A percentile compares a stretch with the other conserved stretches of the same genome.
Conservation (phyloP, 2,329 filamentous ascomycete species). For the Diaporthe humulicola region DNA sequence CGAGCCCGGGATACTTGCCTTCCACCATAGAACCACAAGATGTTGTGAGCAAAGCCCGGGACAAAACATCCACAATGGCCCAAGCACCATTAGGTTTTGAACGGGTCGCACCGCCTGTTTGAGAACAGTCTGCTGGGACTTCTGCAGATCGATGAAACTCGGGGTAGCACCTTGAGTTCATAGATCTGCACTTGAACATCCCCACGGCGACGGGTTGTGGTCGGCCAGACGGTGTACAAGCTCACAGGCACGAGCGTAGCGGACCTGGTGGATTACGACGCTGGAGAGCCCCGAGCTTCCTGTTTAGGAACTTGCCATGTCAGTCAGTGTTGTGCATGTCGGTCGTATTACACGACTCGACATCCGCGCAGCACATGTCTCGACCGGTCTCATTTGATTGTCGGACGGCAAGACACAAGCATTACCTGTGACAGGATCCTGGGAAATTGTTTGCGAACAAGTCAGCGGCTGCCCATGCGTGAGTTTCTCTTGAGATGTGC, state of each 20-base stretch:
- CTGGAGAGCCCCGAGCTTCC: background rate
- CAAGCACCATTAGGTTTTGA: constrained; percentile 14
- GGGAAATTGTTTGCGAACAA: constrained; percentile 11
- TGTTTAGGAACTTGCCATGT: background rate
- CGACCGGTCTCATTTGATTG: constrained; percentile 7
- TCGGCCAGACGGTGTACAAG: background rate
- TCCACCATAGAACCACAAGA: background rate
- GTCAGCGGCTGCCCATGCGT: constrained; percentile 10
- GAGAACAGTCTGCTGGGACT: background rate
- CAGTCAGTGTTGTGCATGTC: constrained; percentile 22
- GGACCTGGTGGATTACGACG: background rate
- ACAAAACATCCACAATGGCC: background rate
- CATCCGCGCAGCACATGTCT: constrained; percentile 15
- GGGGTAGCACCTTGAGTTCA: background rate
- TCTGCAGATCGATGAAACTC: constrained; percentile 17
- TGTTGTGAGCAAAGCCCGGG: background rate
- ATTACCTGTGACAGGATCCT: constrained; percentile 9
- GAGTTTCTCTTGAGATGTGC: background rate
- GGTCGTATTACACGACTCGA: constrained; percentile 6
- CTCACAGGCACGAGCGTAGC: background rate
- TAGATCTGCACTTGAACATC: background rate
- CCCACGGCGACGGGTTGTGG: background rate
- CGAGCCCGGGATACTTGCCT: background rate
- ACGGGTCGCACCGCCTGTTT: constrained; percentile 28
- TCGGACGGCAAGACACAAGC: constrained; percentile 26